A percentile compares a stretch with the other conserved stretches of the same genome.
Evolutionary conservation across 352 stramenopile genomes (phyloP).

Genomic region (Globisporangium middletonii): DNA sequence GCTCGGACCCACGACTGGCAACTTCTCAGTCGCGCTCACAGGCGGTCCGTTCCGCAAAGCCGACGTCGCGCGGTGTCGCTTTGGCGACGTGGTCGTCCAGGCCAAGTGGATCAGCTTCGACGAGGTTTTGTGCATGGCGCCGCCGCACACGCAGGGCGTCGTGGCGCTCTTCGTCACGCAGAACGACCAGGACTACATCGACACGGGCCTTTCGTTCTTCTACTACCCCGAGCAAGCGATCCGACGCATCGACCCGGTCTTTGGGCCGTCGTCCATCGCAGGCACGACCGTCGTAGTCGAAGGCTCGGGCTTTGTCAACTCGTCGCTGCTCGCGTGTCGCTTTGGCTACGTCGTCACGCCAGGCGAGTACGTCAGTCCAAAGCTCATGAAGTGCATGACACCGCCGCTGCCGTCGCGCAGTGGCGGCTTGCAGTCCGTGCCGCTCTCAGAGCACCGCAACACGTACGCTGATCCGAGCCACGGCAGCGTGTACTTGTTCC

Average conservation of each 20-base stretch:
- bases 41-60: slow-evolving; percentile 77
- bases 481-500: slow-evolving; percentile 75
- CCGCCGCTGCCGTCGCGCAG: slow-evolving; percentile 61
- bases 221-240: slow-evolving; percentile 84
- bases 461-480: slow-evolving; percentile 46
- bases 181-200: slow-evolving; percentile 92
- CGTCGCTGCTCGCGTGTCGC: slow-evolving; percentile 74
- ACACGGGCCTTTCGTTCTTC: slow-evolving; percentile 53
- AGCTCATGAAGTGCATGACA: slow-evolving; percentile 75
- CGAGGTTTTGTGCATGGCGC: slow-evolving; percentile 77
- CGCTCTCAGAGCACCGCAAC: slow-evolving; percentile 74
- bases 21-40: slow-evolving; percentile 83
- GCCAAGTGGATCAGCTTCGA: slow-evolving; percentile 60
- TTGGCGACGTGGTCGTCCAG: slow-evolving; percentile 62
- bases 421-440: slow-evolving; percentile 41
- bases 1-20: slow-evolving; percentile 69
- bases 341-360: slow-evolving; percentile 86
- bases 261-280: slow-evolving; percentile 72
- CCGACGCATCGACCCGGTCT: slow-evolving; percentile 74
- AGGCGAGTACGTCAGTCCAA: slow-evolving; percentile 73
- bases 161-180: slow-evolving; percentile 83
- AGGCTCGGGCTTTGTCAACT: slow-evolving; percentile 87
- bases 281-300: slow-evolving; percentile 85
- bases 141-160: slow-evolving; percentile 50
- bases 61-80: slow-evolving; percentile 80